These are phyloP conservation scores for Chrysanthemum makinoi DNA, from an alignment of 129 eudicot species.

Conservation along the genomic window DNA sequence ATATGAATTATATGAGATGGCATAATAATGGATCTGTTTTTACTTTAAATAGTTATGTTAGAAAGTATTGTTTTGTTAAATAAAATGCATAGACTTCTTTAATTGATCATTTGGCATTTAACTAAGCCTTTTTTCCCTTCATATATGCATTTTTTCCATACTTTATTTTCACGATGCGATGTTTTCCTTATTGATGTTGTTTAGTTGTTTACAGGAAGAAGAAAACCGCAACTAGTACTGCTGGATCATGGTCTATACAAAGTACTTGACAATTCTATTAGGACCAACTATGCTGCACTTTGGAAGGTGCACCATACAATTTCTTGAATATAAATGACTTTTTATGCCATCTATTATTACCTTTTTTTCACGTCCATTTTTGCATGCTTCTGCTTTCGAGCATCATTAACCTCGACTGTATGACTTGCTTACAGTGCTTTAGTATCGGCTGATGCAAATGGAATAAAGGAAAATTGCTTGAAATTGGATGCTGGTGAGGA, in stretches of 20 bases:
- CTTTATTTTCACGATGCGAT: too few species aligned
- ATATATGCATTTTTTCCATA: not conserved
- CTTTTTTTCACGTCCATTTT: too few species aligned
- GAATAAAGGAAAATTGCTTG: slow-evolving; percentile 68
- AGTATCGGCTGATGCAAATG: slow-evolving; percentile 72
- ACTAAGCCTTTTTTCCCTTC: not conserved
- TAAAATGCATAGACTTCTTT: too few species aligned
- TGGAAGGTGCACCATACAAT: slow-evolving; percentile 64
- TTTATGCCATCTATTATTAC: too few species aligned
- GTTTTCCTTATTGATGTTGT: not conserved
- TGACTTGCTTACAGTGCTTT: slow-evolving; percentile 55
- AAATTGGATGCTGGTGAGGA: slow-evolving; percentile 96
- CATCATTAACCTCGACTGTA: not conserved
- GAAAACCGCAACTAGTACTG: slow-evolving; percentile 80
- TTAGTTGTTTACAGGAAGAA: slow-evolving; percentile 48
- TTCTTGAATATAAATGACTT: not conserved
- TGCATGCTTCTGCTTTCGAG: not conserved
- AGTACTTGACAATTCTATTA: slow-evolving; percentile 61
- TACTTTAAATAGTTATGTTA: too few species aligned
- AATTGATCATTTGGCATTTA: too few species aligned
- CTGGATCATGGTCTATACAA: slow-evolving; percentile 96
- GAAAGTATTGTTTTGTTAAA: too few species aligned
- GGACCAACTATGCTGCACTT: slow-evolving; percentile 81
- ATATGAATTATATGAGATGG: too few species aligned
- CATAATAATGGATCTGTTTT: too few species aligned